These are phyloP conservation scores for Neocallimastix lanati DNA, from an alignment of 192 early-diverging fungal genomes.

Conservation along the genomic window DNA sequence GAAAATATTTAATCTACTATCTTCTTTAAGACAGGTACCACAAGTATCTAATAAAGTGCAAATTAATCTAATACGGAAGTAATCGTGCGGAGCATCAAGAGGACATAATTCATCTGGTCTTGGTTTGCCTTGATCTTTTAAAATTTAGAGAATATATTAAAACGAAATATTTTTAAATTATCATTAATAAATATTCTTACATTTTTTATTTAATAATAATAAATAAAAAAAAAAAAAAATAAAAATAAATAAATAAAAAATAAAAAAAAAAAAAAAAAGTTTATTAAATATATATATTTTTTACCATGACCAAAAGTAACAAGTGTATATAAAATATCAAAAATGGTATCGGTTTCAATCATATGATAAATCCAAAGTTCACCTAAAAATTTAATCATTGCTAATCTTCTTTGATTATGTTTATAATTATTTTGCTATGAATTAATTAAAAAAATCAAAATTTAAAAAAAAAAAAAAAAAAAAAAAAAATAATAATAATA, in stretches of 20 bases:
- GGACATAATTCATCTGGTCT: conserved; percentile 26
- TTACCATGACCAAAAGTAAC: conserved; percentile 69
- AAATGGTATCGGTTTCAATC: conserved; percentile 55
- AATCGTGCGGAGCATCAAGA: conserved; percentile 67
- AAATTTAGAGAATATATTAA: too few species aligned
- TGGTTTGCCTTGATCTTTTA: conserved; percentile 31
- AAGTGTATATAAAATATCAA: conserved; percentile 72
- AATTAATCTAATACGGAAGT: conserved; percentile 75
- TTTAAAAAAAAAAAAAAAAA: too few species aligned
- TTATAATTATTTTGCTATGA: conserved; percentile 74
- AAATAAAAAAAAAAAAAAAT: too few species aligned
- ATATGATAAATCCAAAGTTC: conserved; percentile 83
- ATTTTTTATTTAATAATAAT: too few species aligned
- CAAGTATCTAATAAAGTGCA: conserved; percentile 77
- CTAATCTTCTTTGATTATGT: conserved; percentile 78
- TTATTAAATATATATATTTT: too few species aligned
- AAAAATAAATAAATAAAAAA: too few species aligned
- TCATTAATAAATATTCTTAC: too few species aligned
- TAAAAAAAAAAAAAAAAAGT: too few species aligned
- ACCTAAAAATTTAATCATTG: conserved; percentile 64
- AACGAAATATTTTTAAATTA: too few species aligned
- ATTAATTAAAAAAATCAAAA: too few species aligned
- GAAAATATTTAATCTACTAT: conserved; percentile 36
- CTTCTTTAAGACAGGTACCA: conserved; percentile 60
- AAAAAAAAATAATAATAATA: too few species aligned